Base-by-base conservation (phyloP, 2,329 filamentous ascomycete species). In the Calonectria pteridis region DNA sequence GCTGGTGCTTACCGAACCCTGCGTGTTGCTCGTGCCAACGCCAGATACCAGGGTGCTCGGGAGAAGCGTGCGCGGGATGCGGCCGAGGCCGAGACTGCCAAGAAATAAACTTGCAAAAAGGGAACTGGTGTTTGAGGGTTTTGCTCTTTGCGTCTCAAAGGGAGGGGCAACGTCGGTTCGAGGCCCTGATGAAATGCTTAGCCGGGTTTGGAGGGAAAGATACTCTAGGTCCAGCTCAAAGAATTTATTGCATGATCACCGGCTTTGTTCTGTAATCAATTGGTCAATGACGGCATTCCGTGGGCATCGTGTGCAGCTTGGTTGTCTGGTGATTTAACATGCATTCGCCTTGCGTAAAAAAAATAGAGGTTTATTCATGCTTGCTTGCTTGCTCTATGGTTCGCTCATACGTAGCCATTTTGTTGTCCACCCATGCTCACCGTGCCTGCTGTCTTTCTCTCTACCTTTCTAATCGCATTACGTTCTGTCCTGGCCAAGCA, bases 21-120 rank as follows among this genome's bases (percentile, higher is more conserved):
- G 86, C 94, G 97, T 87, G 90, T 94, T 81, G 93, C 94, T 81
- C 93, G 97, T 88, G 93, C 92, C 86, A 94, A 97, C 85, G 93
- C 94, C 84, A 94, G 96, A 87, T 90, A 94, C 84, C 87, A 91
- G 79, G 97, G 97, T 88, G 91, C 91, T 84, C 93, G 95, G 86
- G 96, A 97, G 91, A 98, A 98, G 95, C 93, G 97, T 85, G 93
- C 91, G 82, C 94, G 93, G 91, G 94, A 95, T 83, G 96, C 94
- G 90, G 94, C 93, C 82, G 94, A 96, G 86, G 94, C 94, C 85
- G 94, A 94, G 86, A 90, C 89, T 84, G 91, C 92, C 88, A 96
- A 96, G 94, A 96, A 97, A 93, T 96, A 95, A 89, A 85, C 83
- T 83, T 77, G 77, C 78, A 81, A 83, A 84, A 84, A 82, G 81